A percentile compares a stretch with the other conserved stretches of the same genome.
These are phyloP conservation scores for Suillus luteus DNA, from an alignment of 768 basidiomycete species.

Conservation along the genomic window DNA sequence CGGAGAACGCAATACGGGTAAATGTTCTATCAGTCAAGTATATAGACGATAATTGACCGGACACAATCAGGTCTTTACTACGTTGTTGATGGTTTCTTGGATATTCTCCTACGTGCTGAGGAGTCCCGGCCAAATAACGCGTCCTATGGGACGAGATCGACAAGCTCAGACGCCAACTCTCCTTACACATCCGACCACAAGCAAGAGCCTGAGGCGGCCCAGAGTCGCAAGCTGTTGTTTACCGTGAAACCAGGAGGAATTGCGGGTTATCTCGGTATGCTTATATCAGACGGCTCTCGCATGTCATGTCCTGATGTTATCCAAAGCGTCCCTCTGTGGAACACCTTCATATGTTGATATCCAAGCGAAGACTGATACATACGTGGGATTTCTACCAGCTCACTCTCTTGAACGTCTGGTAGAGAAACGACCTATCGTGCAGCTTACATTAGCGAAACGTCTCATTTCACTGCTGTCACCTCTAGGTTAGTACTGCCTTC, in stretches of 20 bases:
- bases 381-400: conserved; percentile 92
- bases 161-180: conserved; percentile 38
- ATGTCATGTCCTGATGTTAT: conserved; percentile 9
- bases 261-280: conserved; percentile 87
- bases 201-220: conserved; percentile 32
- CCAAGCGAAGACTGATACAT: conserved; percentile 96
- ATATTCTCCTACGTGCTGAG: conserved; percentile 76
- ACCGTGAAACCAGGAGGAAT: conserved; percentile 97
- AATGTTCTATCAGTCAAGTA: conserved; percentile 15
- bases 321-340: conserved; percentile 80
- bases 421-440: conserved; percentile 93
- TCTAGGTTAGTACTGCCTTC: conserved; percentile 54
- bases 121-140: conserved; percentile 21
- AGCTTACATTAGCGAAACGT: conserved; percentile 94
- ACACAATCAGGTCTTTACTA: conserved; percentile 72
- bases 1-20: conserved; percentile 87
- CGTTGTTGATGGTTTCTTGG: conserved; percentile 94
- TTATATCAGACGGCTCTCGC: neutral
- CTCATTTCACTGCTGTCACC: conserved; percentile 94
- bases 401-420: conserved; percentile 86
- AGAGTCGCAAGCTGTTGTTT: conserved; percentile 73
- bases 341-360: conserved; percentile 97
- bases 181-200: conserved; percentile 37
- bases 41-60: conserved; percentile 12
- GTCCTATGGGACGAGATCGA: conserved; percentile 15